Evolutionary conservation across 768 basidiomycete genomes (phyloP), one percentile per base, ranked within the genome.

Genomic region (Baorangia bicolor): DNA sequence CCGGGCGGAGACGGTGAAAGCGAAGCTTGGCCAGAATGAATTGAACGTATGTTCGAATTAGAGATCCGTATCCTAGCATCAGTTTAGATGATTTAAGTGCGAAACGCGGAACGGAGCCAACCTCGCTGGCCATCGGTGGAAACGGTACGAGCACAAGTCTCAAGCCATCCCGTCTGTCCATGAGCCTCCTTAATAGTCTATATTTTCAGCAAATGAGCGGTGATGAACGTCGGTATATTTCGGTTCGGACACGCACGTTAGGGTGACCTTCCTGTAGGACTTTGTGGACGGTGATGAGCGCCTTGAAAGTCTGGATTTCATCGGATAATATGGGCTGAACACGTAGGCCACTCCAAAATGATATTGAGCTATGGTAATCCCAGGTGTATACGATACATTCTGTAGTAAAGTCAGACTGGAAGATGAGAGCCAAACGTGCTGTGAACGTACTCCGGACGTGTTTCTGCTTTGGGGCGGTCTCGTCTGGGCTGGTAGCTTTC

Each of bases 311-410:
- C 74, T 97, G 94, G 0, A 98, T 85, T 77, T 99, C 97, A 72
- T 99, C 97, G 5, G 94, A 85, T 27, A 99, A 77, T 64, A 99
- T 97, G 39, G 97, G 97, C 60, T 98, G 96, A 2, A 98, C 97
- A 30, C 97, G 83, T 8, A 99, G 80, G 28, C 93, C 94, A 64
- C 92, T 94, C 97, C 97, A 99, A 71, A 98, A 98, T 7, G 95
- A 95, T 64, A 92, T 87, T 34, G 95, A 98, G 20, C 94, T 91
- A 66, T 98, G 95, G 67, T 98, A 98, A 73, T 99, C 97, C 95
- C 95, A 98, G 8, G 97, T 98, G 73, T 94, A 99, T 25, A 98
- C 92, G 70, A 99, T 98, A 66, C 91, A 93, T 78, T 98, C 96
- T 98, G 71, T 11, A 10, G 31, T 21, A 34, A 28, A 10, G 46